Percentiles rank a stretch among this genome's conserved stretches.
These are phyloP conservation scores for Cunninghamia lanceolata DNA, from an alignment of 75 land plant genomes.

Conservation along the genomic window DNA sequence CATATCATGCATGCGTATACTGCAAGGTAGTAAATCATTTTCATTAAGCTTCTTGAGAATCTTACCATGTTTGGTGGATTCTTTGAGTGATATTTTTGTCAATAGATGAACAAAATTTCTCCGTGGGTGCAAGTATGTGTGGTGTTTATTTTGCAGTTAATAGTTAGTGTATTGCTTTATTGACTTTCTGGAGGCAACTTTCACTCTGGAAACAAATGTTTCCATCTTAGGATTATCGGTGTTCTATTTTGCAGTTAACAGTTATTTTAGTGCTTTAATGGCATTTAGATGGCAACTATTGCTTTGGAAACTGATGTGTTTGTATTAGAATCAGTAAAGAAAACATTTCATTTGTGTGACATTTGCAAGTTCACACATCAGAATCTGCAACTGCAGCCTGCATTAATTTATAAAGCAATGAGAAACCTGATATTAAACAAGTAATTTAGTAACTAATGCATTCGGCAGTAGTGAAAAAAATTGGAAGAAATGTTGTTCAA, in stretches of 20 bases:
- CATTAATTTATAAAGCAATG: neutral
- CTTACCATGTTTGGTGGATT: neutral
- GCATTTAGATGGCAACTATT: neutral
- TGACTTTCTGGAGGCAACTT: neutral
- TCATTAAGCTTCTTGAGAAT: neutral
- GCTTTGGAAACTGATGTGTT: neutral
- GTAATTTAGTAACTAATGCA: neutral
- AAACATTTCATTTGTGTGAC: neutral
- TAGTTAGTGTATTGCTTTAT: neutral
- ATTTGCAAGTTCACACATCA: neutral
- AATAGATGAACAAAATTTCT: neutral
- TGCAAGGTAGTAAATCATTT: slow-evolving; percentile 23
- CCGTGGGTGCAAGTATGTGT: neutral
- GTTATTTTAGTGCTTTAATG: neutral
- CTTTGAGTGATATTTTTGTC: neutral
- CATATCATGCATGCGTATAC: slow-evolving; percentile 31
- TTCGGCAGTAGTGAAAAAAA: neutral
- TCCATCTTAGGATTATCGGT: neutral
- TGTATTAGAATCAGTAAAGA: neutral
- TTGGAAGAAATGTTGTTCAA: neutral
- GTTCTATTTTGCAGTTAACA: neutral
- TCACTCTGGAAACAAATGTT: neutral
- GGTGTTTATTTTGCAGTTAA: neutral
- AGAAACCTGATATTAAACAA: neutral
- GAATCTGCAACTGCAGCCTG: neutral